phyloP scores from a whole-genome alignment of 768 basidiomycete genomes.

The Lactarius tabidus region DNA sequence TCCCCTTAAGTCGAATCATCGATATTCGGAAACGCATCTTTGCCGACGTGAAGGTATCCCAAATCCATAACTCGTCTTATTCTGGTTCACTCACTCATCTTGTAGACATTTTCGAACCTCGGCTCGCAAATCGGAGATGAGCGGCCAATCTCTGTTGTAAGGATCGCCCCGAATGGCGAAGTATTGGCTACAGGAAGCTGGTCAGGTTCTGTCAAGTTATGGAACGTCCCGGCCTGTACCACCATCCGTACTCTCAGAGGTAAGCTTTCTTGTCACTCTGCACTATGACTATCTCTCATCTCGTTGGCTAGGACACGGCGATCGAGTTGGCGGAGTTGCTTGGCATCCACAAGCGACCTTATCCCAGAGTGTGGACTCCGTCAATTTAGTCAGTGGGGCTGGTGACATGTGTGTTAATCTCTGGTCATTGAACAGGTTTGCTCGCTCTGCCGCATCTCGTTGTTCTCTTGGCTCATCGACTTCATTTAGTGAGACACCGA shows the following conservation, averaged over 20 bases:
- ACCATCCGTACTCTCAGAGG: conserved; percentile 72
- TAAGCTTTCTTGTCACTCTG: conserved; percentile 30
- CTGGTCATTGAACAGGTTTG: conserved; percentile 82
- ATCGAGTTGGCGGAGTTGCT: conserved; percentile 91
- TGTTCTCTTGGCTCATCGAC: neutral
- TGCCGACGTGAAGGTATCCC: conserved; percentile 76
- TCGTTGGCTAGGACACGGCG: conserved; percentile 62
- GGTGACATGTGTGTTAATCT: conserved; percentile 82
- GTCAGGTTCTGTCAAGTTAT: conserved; percentile 92
- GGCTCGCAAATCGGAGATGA: conserved; percentile 99
- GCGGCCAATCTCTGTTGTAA: conserved; percentile 87
- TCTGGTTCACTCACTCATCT: neutral
- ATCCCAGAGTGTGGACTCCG: conserved; percentile 52
- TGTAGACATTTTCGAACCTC: conserved; percentile 81
- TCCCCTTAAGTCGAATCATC: conserved; percentile 85
- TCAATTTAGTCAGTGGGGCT: conserved; percentile 89
- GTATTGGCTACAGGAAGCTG: conserved; percentile 91
- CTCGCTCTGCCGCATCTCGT: conserved; percentile 19
- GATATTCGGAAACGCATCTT: conserved; percentile 92
- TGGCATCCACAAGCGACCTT: conserved; percentile 96
- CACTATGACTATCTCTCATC: conserved; percentile 14
- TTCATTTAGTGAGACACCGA: conserved; percentile 65
- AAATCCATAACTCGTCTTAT: neutral
- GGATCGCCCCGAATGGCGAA: conserved; percentile 89
- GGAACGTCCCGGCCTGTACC: conserved; percentile 92